Conservation (phyloP, 805 yeast species). For the Hanseniaspora nectarophila region DNA sequence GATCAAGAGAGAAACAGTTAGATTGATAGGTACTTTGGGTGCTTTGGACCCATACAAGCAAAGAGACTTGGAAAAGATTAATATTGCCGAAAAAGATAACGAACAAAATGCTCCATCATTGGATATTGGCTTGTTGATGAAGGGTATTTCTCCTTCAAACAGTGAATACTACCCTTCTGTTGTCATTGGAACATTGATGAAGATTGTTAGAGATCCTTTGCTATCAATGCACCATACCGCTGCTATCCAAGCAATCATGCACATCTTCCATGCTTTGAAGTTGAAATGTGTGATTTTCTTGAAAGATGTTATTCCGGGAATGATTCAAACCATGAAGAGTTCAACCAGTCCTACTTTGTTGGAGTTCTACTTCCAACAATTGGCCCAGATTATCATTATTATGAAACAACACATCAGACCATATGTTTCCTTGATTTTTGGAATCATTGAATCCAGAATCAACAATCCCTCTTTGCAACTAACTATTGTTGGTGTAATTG, state of each 20-base stretch:
- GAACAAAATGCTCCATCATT: conserved; percentile 83
- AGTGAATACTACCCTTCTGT: conserved; percentile 95
- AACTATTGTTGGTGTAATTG: conserved; percentile 67
- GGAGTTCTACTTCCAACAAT: conserved; percentile 80
- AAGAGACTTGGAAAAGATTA: conserved; percentile 71
- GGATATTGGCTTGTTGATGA: conserved; percentile 81
- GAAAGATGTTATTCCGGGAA: conserved; percentile 78
- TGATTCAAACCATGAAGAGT: conserved; percentile 68
- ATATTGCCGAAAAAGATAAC: conserved; percentile 37
- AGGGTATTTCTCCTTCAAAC: conserved; percentile 82
- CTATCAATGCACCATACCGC: conserved; percentile 77
- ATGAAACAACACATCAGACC: conserved; percentile 87
- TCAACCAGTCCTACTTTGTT: conserved; percentile 61
- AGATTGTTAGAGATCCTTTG: conserved; percentile 73
- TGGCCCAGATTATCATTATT: conserved; percentile 64
- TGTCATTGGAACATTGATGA: conserved; percentile 74
- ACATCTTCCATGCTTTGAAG: conserved; percentile 80
- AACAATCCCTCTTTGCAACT: conserved; percentile 51
- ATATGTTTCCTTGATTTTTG: conserved; percentile 62
- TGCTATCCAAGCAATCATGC: conserved; percentile 87
- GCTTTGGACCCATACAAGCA: conserved; percentile 95
- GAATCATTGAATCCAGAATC: conserved; percentile 64
- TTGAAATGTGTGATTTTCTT: conserved; percentile 80
- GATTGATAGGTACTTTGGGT: conserved; percentile 83
- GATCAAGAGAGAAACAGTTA: conserved; percentile 76